Evolutionary conservation across 78 protist genomes (phyloP), one percentile per base, ranked within the genome.

Genomic region (slime mould (Dictyostelium discoideum)): DNA sequence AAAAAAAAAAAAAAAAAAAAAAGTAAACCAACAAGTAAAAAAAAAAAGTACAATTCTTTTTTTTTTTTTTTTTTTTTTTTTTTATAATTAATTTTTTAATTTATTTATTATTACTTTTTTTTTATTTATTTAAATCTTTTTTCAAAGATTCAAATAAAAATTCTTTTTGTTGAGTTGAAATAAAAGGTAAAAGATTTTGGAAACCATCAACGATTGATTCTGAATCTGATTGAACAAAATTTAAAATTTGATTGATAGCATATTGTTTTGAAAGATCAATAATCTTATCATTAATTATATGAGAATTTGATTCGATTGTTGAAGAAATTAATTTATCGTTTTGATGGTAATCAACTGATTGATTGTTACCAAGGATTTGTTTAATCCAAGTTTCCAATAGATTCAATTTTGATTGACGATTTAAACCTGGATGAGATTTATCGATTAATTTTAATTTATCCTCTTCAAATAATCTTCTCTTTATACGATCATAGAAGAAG

Each of bases 401-500:
- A 32, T 90, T 57, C 54, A 48, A 65, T 16, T 86, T 39, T 22
- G 32, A 6, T 26, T 40, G 57, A 42, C 95, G 85, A 50, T 48
- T 67, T 24, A 90, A 50, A 18, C 42, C n/a, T 22, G 95, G 95
- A 69, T 90, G 54, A 54, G 60, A 22, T 48, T 85, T 85, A 9
- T 39, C 87, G 7, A 90, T 90, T n/a, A 72, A 81, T 18, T 85
- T 85, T 7, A 90, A 8, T 72, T 90, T 86, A 32, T 82, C 63
- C 37, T 77, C 96, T 94, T 98, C 98, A 0, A 22, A 44, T 16
- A 98, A 42, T 40, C 98, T 88, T 5, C 99, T 84, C 32, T 81
- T 54, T 65, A 98, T 10, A 40, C 98, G 97, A 88, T 90, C 48
- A 89, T 94, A 97, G 82, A 98, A 97, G 96, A 50, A 92, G 6